Evolutionary conservation across 2,329 filamentous ascomycete species (phyloP), one percentile per base, ranked within the genome.

Genomic region (Zasmidium cellare): DNA sequence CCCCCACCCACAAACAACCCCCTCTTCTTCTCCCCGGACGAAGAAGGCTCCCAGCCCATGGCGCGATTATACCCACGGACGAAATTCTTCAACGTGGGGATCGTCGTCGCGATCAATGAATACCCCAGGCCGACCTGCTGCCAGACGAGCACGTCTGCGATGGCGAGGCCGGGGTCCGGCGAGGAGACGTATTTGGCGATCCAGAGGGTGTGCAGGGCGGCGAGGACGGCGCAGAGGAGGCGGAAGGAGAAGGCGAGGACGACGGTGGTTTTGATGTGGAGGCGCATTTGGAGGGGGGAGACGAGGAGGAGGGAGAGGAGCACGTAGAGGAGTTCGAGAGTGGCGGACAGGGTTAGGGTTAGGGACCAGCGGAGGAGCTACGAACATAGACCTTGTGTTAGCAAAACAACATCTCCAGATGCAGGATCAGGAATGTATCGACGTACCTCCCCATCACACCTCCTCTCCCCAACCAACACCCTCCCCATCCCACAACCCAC

Each of bases 31-130:
- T 38, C 58, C 2, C n/a, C n/a, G n/a, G n/a, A n/a, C n/a, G n/a
- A n/a, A n/a, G 59, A 61, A 2, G 56, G 46, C n/a, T 63, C 60
- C 22, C 60, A 64, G 2, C 66, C 65, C 53, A 68, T 62, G 7
- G 65, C 65, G 25, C 66, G 59, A 38, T 66, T 65, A 53, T 68
- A 67, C 24, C 60, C 65, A 14, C 65, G 55, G 12, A 71, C 65
- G 57, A 71, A 70, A n/a, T 65, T 64, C 35, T 69, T 67, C 18
- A 71, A 41, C 5, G 67, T 68, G 7, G 68, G 68, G 20, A 71
- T 67, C 1, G 68, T 70, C 35, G 68, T 67, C 14, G 69, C 62
- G 24, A 70, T 63, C 12, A 71, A 58, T n/a, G 65, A 61, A 51
- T 68, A 71, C 53, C 65, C 65, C 16, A 71, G 59, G n/a, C 66